These are phyloP conservation scores for Keithomyces neogunnii DNA, from an alignment of 2,329 filamentous ascomycete genomes.

Conservation along the genomic window DNA sequence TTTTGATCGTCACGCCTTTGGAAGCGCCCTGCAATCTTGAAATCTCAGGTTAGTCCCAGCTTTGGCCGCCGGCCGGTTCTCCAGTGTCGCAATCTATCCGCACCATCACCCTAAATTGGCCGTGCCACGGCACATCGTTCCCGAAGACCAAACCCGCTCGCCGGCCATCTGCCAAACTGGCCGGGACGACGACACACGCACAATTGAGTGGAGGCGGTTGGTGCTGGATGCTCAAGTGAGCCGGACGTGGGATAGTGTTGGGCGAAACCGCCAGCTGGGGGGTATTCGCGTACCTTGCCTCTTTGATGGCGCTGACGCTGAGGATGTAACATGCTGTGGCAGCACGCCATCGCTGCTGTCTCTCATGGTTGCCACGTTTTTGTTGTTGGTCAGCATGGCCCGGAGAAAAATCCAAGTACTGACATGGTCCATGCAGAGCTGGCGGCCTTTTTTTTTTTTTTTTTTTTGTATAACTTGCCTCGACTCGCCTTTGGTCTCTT, in stretches of 20 bases:
- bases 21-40: conserved; percentile 1
- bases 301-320: too few relatives aligned
- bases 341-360: neutral
- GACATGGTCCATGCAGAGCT: neutral
- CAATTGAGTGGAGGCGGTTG: neutral
- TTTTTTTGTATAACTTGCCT: conserved; percentile 1
- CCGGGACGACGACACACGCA: neutral
- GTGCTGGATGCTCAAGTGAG: conserved; percentile 2
- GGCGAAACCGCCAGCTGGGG: too few relatives aligned
- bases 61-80: conserved; percentile 8
- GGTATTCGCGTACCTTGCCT: too few relatives aligned
- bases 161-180: conserved; percentile 9
- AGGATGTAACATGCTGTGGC: neutral
- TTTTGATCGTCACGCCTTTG: conserved; percentile 1
- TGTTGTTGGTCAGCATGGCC: neutral
- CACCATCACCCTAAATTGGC: neutral
- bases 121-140: conserved; percentile 5
- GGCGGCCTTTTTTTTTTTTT: neutral
- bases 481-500: conserved; percentile 54
- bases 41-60: conserved; percentile 5
- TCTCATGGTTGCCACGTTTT: neutral
- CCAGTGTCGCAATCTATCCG: neutral
- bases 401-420: neutral
- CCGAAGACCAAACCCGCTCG: conserved; percentile 6
- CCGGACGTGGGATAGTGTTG: neutral